phyloP scores from a whole-genome alignment of 345 rosid genomes.

The Kernera saxatilis region DNA sequence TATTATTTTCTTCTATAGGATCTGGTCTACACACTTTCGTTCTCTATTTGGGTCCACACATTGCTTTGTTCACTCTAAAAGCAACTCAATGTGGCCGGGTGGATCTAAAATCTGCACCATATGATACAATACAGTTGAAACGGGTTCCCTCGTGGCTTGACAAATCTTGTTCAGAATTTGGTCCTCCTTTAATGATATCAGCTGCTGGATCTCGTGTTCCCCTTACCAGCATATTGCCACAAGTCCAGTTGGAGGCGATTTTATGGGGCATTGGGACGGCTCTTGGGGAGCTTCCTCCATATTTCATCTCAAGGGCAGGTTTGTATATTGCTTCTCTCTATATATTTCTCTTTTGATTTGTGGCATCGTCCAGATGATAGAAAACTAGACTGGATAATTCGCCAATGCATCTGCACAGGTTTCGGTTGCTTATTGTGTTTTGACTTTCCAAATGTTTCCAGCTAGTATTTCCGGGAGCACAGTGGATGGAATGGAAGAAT shows the following conservation, averaged over 20 bases:
- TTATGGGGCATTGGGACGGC: conserved; percentile 99
- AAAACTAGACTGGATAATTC: neutral
- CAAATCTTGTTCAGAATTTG: conserved; percentile 79
- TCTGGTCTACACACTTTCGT: conserved; percentile 98
- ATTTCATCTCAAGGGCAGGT: conserved; percentile 99
- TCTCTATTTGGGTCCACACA: conserved; percentile 95
- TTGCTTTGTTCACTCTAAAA: conserved; percentile 79
- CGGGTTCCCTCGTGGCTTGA: conserved; percentile 83
- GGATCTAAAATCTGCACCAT: conserved; percentile 88
- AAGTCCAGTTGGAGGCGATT: conserved; percentile 82
- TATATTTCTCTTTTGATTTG: neutral
- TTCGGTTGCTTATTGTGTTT: neutral
- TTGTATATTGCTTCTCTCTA: neutral
- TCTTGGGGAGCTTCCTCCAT: conserved; percentile 99
- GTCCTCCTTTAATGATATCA: conserved; percentile 56
- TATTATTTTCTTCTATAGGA: conserved; percentile 39
- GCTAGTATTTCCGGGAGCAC: conserved; percentile 70
- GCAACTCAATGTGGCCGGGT: conserved; percentile 68
- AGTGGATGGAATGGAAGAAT: conserved; percentile 60
- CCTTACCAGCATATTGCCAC: conserved; percentile 57
- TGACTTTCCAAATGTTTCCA: conserved; percentile 24
- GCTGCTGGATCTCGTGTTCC: conserved; percentile 74
- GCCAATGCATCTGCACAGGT: neutral
- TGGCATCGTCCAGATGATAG: neutral
- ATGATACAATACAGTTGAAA: conserved; percentile 54